Evolutionary conservation across 345 rosid genomes (phyloP).

Genomic region (Melaleuca quinquenervia): DNA sequence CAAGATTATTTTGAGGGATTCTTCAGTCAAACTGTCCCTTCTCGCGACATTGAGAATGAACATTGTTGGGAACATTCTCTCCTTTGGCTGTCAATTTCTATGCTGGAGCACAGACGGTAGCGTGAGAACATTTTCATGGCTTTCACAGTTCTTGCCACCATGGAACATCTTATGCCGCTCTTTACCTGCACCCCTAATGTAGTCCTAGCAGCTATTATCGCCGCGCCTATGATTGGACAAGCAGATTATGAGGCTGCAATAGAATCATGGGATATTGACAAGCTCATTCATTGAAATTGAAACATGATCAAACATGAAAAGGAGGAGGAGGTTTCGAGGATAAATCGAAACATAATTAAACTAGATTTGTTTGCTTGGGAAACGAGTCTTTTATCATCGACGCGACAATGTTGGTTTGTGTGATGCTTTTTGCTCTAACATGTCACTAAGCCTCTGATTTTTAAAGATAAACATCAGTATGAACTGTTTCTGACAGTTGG

Average conservation of each 20-base stretch:
- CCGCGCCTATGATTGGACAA: constrained; percentile 17
- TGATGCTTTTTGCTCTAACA: background rate
- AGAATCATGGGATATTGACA: constrained; percentile 26
- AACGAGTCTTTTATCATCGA: too few species aligned
- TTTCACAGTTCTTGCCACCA: constrained; percentile 8
- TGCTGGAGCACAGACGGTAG: constrained; percentile 20
- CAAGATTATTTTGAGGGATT: background rate
- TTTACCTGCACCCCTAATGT: constrained; percentile 18
- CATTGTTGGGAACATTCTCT: constrained; percentile 14
- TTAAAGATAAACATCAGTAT: background rate
- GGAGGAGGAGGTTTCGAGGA: too few species aligned
- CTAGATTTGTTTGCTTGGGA: too few species aligned
- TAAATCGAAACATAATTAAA: too few species aligned
- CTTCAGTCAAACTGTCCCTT: background rate
- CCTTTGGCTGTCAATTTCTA: constrained; percentile 25
- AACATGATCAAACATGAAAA: background rate
- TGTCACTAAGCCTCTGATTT: background rate
- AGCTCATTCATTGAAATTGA: constrained; percentile 13
- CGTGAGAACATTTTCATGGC: constrained; percentile 25
- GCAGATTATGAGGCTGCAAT: constrained; percentile 16
- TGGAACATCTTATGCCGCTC: constrained; percentile 11
- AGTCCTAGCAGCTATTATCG: constrained; percentile 17
- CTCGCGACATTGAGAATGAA: background rate
- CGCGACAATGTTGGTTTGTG: too few species aligned
- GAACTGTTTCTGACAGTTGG: background rate